A percentile compares a stretch with the other conserved stretches of the same genome.
Evolutionary conservation across 805 yeast species (phyloP).

Genomic region (Ogataea paraovalis): DNA sequence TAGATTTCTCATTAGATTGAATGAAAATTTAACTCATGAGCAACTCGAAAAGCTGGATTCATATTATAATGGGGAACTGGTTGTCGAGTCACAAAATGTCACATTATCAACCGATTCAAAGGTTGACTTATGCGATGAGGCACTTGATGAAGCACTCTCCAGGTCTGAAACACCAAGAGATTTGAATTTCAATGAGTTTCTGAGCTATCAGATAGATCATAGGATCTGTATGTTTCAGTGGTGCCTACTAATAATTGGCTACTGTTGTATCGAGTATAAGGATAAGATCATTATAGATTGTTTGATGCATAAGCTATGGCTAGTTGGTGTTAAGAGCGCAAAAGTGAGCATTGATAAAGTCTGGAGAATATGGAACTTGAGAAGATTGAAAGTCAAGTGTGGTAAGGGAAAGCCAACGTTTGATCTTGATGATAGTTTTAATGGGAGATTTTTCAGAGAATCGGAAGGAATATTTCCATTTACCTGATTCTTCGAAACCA

Average conservation of each 20-base stretch:
- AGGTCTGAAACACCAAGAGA: neutral
- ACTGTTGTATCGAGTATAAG: constrained; percentile 21
- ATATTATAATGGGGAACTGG: constrained; percentile 20
- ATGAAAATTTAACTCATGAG: constrained; percentile 14
- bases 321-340: constrained; percentile 28
- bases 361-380: constrained; percentile 24
- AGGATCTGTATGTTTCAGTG: constrained; percentile 31
- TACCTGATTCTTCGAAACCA: constrained; percentile 5
- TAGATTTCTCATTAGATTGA: constrained; percentile 21
- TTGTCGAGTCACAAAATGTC: constrained; percentile 5
- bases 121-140: constrained; percentile 10
- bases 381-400: constrained; percentile 17
- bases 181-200: constrained; percentile 17
- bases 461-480: constrained; percentile 15
- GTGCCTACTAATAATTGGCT: constrained; percentile 25
- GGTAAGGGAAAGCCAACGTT: constrained; percentile 4
- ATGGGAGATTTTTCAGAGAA: constrained; percentile 11
- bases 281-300: constrained; percentile 27
- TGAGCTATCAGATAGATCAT: constrained; percentile 27
- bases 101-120: neutral
- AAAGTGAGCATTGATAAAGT: constrained; percentile 20
- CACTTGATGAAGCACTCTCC: constrained; percentile 5
- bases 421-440: constrained; percentile 10
- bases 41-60: constrained; percentile 16
- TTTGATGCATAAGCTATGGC: constrained; percentile 20